Evolutionary conservation across 2,329 filamentous ascomycete species (phyloP).

Genomic region (Aspergillus thermomutatus): DNA sequence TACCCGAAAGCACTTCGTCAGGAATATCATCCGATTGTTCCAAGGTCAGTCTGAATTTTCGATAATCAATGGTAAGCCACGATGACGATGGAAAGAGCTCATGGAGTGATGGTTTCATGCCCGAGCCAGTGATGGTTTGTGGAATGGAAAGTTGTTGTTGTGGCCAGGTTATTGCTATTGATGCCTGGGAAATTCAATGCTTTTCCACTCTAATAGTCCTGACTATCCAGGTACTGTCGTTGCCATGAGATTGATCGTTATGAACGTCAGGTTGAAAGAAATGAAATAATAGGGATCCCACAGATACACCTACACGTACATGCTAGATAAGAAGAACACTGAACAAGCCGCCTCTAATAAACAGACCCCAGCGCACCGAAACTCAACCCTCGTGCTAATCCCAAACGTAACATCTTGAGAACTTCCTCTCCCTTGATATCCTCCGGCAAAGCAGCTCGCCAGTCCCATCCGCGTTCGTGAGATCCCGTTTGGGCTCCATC

Average conservation of each 20-base stretch:
- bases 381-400: conserved; percentile 68
- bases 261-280: neutral
- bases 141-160: too few relatives aligned
- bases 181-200: neutral
- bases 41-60: neutral
- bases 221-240: neutral
- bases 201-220: neutral
- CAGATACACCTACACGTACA: neutral
- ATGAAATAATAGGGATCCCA: neutral
- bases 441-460: conserved; percentile 57
- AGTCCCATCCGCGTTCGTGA: conserved; percentile 67
- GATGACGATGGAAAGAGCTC: neutral
- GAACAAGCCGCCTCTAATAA: conserved; percentile 8
- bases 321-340: neutral
- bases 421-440: conserved; percentile 65
- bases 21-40: too few relatives aligned
- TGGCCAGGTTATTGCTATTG: neutral
- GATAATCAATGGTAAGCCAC: neutral
- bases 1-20: too few relatives aligned
- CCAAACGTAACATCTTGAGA: conserved; percentile 67
- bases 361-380: conserved; percentile 31
- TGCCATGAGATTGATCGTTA: neutral
- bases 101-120: too few relatives aligned
- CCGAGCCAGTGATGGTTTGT: neutral
- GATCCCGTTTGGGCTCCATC: conserved; percentile 18